Evolutionary conservation across 257 asterid genomes (phyloP).

Genomic region (Solanum stenotomum): DNA sequence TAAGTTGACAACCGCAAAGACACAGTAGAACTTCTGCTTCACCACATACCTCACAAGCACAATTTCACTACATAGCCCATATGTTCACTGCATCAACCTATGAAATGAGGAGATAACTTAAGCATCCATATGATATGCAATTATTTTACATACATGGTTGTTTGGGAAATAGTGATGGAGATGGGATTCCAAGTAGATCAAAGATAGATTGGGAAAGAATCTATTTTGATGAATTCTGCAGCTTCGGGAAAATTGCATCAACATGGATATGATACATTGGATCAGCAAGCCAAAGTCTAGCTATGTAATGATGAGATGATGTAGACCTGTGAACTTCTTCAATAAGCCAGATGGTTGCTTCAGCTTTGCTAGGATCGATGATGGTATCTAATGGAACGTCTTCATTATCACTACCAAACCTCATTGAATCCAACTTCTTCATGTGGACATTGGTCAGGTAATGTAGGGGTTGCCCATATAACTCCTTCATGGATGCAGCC

Average conservation of each 20-base stretch:
- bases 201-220: background rate
- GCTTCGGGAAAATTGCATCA: conserved; percentile 40
- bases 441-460: conserved; percentile 65
- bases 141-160: background rate
- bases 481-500: conserved; percentile 51
- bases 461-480: conserved; percentile 73
- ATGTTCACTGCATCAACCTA: background rate
- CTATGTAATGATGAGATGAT: conserved; percentile 43
- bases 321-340: conserved; percentile 60
- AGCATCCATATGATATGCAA: background rate
- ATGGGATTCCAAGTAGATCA: background rate
- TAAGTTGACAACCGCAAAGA: background rate
- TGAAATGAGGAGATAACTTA: background rate
- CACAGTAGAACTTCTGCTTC: background rate
- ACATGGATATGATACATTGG: conserved; percentile 29
- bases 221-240: conserved; percentile 1
- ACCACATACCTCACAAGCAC: background rate
- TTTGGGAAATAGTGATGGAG: background rate
- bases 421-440: conserved; percentile 38
- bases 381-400: conserved; percentile 32
- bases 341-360: conserved; percentile 62
- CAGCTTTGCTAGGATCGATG: conserved; percentile 62
- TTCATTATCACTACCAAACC: conserved; percentile 44
- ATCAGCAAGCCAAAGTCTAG: conserved; percentile 51
- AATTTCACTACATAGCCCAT: background rate